These are phyloP conservation scores for Leccinum ochraceum DNA, from an alignment of 768 basidiomycete genomes.

Conservation along the genomic window DNA sequence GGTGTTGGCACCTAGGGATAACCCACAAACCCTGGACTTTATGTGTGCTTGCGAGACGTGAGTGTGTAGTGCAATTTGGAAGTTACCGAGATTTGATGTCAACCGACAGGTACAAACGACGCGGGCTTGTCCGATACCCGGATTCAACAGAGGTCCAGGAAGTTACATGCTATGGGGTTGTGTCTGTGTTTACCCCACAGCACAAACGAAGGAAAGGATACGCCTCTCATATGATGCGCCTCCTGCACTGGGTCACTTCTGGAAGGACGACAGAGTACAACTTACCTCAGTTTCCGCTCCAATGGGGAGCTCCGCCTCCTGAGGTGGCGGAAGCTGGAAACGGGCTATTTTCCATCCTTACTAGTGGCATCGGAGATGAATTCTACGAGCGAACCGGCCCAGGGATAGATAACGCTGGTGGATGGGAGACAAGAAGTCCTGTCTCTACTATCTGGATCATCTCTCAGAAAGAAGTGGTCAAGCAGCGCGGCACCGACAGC, in stretches of 20 bases:
- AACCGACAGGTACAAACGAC: constrained; percentile 37
- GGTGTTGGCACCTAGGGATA: constrained; percentile 56
- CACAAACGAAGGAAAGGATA: constrained; percentile 55
- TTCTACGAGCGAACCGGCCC: constrained; percentile 49
- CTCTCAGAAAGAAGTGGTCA: constrained; percentile 4
- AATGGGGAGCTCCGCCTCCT: constrained; percentile 46
- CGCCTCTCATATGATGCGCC: constrained; percentile 62
- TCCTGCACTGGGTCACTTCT: constrained; percentile 58
- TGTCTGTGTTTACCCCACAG: constrained; percentile 56
- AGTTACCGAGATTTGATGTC: neutral
- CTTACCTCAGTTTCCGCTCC: constrained; percentile 39
- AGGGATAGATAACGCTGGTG: constrained; percentile 28
- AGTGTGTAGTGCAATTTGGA: constrained; percentile 21
- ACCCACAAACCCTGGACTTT: constrained; percentile 54
- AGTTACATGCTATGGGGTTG: constrained; percentile 52
- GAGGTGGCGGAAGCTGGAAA: constrained; percentile 37
- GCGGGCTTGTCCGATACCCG: constrained; percentile 32
- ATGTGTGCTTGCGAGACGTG: constrained; percentile 66
- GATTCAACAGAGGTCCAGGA: constrained; percentile 26
- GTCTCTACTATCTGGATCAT: constrained; percentile 45
- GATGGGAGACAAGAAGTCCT: constrained; percentile 45
- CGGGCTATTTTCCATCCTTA: constrained; percentile 49
- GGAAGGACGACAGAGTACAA: constrained; percentile 25
- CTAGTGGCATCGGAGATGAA: constrained; percentile 50
- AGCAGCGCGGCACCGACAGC: neutral